Evolutionary conservation across 805 yeast species (phyloP), one percentile per base, ranked within the genome.

Genomic region (Ogataea chonburiensis): DNA sequence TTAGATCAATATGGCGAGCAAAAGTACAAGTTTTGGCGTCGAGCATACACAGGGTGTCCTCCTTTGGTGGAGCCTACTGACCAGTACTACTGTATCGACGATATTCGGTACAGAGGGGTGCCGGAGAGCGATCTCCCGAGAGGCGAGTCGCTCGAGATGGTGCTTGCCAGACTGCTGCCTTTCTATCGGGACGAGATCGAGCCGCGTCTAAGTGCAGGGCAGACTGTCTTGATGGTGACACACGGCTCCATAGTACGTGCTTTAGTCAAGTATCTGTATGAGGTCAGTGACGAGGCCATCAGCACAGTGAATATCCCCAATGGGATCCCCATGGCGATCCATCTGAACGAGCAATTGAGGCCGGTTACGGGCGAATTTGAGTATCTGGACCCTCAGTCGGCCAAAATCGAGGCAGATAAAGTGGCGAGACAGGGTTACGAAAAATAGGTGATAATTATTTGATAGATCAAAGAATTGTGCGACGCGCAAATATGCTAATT

Each of bases 211-310:
- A 55, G 62, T 48, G 56, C 61, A 5, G 74, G 70, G 25, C 75
- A 78, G 53, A 74, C 78, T 21, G 81, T 83, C 12, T 56, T 85
- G 38, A 61, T 84, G 43, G 84, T 85, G 34, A 86, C 86, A 10
- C 95, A 85, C 69, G 95, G 95, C 27, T 79, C 86, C 57, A 77
- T 89, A 5, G 83, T 83, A 42, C 71, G 95, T 56, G 85, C 88
- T 7, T 64, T 85, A 40, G 70, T 83, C 49, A 85, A 84, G 61
- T 70, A 79, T 49, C 58, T 85, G 47, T 83, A 80, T 62, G 66
- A 67, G 12, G 74, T 85, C 25, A 69, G 78, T 32, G 87, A 81
- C 52, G 75, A 71, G 3, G 83, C 76, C 31, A 84, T 85, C 48
- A 81, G 84, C 38, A 73, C 77, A 31, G 71, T 85, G 46, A 84